A percentile compares a stretch with the other conserved stretches of the same genome.
Conservation (phyloP, 768 basidiomycete species). For the Termitomyces titanicus region DNA sequence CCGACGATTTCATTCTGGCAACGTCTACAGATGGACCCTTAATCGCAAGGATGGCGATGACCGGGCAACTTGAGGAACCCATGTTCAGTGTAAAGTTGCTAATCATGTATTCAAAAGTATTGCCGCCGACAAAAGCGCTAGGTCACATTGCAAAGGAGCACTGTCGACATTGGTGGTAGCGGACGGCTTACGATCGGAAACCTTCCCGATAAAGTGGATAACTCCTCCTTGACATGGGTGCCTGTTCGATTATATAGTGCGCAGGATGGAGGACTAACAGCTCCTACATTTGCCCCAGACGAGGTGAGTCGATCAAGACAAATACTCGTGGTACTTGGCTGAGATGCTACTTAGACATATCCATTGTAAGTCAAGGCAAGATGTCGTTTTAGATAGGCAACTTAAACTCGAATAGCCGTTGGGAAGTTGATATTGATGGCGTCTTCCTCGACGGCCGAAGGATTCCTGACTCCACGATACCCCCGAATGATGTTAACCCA, state of each 20-base stretch:
- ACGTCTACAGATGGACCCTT: background rate
- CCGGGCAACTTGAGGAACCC: background rate
- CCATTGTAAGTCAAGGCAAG: background rate
- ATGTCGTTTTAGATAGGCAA: background rate
- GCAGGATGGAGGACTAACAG: background rate
- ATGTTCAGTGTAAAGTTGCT: background rate
- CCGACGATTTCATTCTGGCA: background rate
- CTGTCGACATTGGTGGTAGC: background rate
- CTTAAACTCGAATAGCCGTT: background rate
- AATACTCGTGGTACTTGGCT: background rate
- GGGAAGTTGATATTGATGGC: background rate
- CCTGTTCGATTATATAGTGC: background rate
- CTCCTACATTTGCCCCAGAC: background rate
- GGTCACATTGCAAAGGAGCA: background rate
- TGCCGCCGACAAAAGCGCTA: background rate
- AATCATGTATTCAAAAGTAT: background rate
- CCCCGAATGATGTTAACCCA: background rate
- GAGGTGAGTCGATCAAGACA: background rate
- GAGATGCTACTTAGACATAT: background rate
- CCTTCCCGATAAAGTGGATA: background rate
- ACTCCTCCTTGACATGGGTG: background rate
- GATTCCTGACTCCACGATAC: background rate
- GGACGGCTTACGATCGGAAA: background rate
- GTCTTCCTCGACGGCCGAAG: background rate
- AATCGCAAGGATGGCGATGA: background rate